Evolutionary conservation across 1,284 basidiomycete species (phyloP).

Genomic region (Phellopilus nigrolimitatus): DNA sequence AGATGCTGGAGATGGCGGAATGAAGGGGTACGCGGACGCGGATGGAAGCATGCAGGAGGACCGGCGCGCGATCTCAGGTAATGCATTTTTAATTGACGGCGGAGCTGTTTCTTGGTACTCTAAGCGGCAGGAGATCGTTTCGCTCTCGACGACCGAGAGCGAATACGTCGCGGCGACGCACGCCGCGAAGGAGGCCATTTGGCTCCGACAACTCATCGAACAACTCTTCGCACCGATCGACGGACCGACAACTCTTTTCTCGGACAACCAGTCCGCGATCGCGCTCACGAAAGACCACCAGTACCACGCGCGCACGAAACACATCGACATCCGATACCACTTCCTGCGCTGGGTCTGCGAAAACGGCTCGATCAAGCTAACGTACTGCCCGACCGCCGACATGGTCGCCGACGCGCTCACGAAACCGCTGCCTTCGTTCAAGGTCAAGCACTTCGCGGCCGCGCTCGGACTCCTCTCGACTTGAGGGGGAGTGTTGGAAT

Average conservation of each 20-base stretch:
- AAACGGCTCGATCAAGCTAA: constrained; percentile 10
- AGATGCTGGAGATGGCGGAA: too few species aligned
- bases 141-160: constrained; percentile 21
- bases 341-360: constrained; percentile 23
- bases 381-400: constrained; percentile 19
- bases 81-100: too few species aligned
- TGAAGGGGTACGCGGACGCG: too few species aligned
- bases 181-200: constrained; percentile 25
- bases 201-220: constrained; percentile 23
- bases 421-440: constrained; percentile 18
- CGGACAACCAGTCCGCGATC: constrained; percentile 30
- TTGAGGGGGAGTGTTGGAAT: constrained; percentile 22
- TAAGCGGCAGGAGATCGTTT: too few species aligned
- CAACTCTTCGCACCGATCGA: constrained; percentile 14
- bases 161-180: constrained; percentile 21
- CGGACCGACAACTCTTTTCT: constrained; percentile 19
- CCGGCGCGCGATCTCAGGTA: too few species aligned
- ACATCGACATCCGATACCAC: constrained; percentile 31
- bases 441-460: constrained; percentile 1
- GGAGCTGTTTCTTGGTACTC: too few species aligned
- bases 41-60: too few species aligned
- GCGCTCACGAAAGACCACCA: constrained; percentile 25
- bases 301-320: constrained; percentile 30
- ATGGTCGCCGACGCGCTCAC: constrained; percentile 23
- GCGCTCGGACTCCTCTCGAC: not conserved